phyloP scores from a whole-genome alignment of 2,329 filamentous ascomycete genomes.

The Verticillium dahliae region DNA sequence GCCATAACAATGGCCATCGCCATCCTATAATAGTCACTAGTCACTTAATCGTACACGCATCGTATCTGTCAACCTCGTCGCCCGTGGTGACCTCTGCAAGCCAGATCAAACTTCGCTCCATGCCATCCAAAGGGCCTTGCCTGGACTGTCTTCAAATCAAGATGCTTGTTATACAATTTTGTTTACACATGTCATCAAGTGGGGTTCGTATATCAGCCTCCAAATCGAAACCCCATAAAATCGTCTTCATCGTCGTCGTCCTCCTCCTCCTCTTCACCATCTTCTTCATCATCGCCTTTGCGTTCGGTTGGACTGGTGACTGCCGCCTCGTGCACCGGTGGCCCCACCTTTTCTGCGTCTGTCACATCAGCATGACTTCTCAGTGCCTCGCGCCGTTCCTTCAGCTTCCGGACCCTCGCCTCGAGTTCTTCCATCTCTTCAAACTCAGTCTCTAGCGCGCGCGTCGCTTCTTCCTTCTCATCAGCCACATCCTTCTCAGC shows the following conservation, averaged over 20 bases:
- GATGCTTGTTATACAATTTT: neutral
- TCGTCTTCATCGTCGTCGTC: constrained; percentile 39
- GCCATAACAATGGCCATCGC: neutral
- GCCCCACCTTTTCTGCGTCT: neutral
- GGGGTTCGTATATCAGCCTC: neutral
- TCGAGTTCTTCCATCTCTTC: constrained; percentile 79
- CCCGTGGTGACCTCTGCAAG: no score
- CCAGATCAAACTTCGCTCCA: no score
- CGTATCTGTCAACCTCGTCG: neutral
- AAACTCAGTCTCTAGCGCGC: constrained; percentile 69
- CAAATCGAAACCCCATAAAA: constrained; percentile 51
- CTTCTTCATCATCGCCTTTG: constrained; percentile 27
- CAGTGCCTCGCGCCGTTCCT: constrained; percentile 65
- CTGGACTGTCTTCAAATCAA: no score
- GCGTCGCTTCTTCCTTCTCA: constrained; percentile 69
- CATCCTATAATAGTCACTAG: neutral
- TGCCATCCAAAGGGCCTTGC: no score
- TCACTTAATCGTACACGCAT: neutral
- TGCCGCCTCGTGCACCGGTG: constrained; percentile 18
- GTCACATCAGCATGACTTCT: constrained; percentile 21
- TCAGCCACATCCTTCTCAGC: constrained; percentile 52
- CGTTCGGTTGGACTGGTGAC: constrained; percentile 20
- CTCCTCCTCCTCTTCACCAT: constrained; percentile 34
- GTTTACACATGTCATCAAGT: neutral
- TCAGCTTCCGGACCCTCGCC: constrained; percentile 59